These are phyloP conservation scores for Cadophora sp. DNA, from an alignment of 2,329 filamentous ascomycete genomes.

Conservation along the genomic window DNA sequence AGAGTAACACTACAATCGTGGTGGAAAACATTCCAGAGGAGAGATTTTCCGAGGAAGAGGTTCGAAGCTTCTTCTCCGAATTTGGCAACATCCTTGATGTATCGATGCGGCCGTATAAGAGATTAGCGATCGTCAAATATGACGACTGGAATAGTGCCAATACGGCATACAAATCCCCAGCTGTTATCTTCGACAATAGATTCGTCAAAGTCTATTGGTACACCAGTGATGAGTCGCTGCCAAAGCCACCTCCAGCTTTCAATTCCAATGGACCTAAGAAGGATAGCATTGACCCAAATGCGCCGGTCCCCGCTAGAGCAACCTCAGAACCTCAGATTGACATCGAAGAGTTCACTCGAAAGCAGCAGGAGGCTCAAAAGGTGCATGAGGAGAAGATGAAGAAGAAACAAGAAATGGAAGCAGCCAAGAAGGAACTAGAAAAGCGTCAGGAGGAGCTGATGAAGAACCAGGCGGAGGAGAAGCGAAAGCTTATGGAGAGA, in stretches of 20 bases:
- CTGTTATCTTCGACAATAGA: conserved; percentile 82
- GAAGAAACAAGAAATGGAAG: conserved; percentile 68
- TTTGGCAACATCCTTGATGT: conserved; percentile 73
- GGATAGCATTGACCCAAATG: conserved; percentile 41
- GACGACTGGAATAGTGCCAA: conserved; percentile 70
- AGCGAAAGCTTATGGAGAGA: conserved; percentile 64
- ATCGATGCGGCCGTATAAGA: conserved; percentile 69
- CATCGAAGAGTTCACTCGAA: conserved; percentile 70
- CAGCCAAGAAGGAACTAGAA: conserved; percentile 68
- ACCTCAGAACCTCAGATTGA: conserved; percentile 61
- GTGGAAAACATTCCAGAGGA: conserved; percentile 81
- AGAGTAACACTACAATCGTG: conserved; percentile 70
- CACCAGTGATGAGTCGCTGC: conserved; percentile 54
- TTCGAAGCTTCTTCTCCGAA: conserved; percentile 73
- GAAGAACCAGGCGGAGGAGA: conserved; percentile 69
- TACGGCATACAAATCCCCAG: conserved; percentile 76
- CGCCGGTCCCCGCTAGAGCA: conserved; percentile 31
- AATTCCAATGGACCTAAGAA: conserved; percentile 39
- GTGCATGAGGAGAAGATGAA: conserved; percentile 68
- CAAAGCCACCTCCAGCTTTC: conserved; percentile 41
- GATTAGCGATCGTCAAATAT: conserved; percentile 73
- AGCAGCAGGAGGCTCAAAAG: conserved; percentile 76
- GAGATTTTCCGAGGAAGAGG: conserved; percentile 67
- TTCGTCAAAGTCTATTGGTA: conserved; percentile 88
- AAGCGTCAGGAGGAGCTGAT: conserved; percentile 67